Evolutionary conservation across 148 eudicot species (phyloP), one percentile per base, ranked within the genome.

Genomic region (Silene conica): DNA sequence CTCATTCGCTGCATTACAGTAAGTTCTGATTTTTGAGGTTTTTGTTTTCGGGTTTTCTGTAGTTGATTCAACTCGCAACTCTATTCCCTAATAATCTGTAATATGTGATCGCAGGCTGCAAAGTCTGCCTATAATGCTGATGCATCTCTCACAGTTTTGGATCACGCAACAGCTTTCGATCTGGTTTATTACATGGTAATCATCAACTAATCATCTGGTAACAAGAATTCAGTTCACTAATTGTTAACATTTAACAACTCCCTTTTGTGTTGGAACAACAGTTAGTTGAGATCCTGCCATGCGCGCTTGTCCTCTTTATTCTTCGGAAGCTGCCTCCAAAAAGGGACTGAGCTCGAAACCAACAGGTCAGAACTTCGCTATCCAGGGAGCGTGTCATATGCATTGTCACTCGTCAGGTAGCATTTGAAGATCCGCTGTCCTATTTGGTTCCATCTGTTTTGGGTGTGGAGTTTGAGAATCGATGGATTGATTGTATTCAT

Each of bases 1-100:
- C 91, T 94, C 50, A 70, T 91, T 59, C 89, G 98, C 76, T 94
- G 96, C 83, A 76, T 90, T 74, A 90, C 88, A 88, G 98, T 90
- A 87, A 89, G 92, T 31, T 31, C 52, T 22, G 34, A 43, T 54
- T 45, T 67, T 43, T 38, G 9, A 6, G 43, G 43, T 38, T 38
- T 38, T 38, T 38, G 43, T 38, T 38, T 38, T 38, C 43, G 43
- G 7, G 43, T 38, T 38, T 6, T 38, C 43, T 38, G 8, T 38
- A 4, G 43, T 38, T 38, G 0, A 9, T 38, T 38, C 0, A 38
- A 38, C 43, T 38, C 43, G n/a, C 43, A 38, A 38, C 8, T 34
- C 3, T 34, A 34, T 34, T 34, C 41, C 41, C 41, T n/a, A n/a
- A n/a, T n/a, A n/a, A n/a, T n/a, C n/a, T n/a, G n/a, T 50, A 50